Percentiles rank a stretch among this genome's conserved stretches.
Conservation (phyloP, 2,329 filamentous ascomycete genomes). For the Colletotrichum sp. region DNA sequence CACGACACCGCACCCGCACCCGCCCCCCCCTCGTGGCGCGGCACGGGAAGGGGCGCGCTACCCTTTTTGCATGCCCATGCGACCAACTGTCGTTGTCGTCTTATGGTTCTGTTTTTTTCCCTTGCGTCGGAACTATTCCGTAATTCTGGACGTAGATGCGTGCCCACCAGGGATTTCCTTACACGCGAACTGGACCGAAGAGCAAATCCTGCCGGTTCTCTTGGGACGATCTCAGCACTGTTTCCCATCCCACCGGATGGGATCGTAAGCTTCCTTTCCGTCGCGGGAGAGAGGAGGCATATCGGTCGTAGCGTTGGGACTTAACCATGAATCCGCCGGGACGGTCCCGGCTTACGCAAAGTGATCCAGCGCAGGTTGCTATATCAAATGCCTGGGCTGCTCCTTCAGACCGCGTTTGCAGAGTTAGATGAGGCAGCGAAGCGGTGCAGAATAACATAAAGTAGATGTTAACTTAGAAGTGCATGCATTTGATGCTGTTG, state of each 20-base stretch:
- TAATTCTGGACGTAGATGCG: neutral
- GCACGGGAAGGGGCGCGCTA: constrained; percentile 1
- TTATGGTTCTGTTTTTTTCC: no score
- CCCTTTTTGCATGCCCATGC: neutral
- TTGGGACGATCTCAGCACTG: neutral
- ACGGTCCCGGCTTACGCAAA: neutral
- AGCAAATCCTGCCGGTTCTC: neutral
- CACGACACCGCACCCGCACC: neutral
- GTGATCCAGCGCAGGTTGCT: neutral
- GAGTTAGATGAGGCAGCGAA: neutral
- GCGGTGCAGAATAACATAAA: neutral
- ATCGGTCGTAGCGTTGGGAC: neutral
- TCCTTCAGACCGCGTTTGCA: neutral
- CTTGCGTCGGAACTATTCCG: neutral
- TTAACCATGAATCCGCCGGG: neutral
- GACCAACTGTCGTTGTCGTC: neutral
- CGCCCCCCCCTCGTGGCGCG: neutral
- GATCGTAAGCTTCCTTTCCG: neutral
- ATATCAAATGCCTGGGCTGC: neutral
- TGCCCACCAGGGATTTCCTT: neutral
- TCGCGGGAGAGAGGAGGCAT: neutral
- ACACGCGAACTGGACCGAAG: neutral
- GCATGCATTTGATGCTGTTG: neutral
- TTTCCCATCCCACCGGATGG: neutral
- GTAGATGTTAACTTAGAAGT: neutral